Evolutionary conservation across 352 stramenopile species (phyloP).

Genomic region (Pythium scleroteichum): DNA sequence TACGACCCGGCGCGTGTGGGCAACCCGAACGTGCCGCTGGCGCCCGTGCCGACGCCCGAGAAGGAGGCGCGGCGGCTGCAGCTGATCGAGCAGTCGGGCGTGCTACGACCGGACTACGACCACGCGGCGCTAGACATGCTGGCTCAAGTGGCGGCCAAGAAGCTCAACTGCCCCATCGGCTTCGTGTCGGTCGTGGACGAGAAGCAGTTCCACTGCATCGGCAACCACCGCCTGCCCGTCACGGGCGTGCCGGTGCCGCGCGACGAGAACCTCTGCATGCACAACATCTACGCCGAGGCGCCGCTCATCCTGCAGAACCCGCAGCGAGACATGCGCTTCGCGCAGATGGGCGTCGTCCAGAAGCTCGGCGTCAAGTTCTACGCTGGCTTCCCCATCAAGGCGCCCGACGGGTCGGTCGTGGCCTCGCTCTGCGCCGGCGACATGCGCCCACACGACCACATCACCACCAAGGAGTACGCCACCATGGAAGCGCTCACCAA

Average conservation of each 20-base stretch:
- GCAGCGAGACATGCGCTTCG: constrained; percentile 62
- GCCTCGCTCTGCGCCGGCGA: constrained; percentile 50
- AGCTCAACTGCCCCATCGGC: constrained; percentile 54
- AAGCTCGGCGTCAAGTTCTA: constrained; percentile 62
- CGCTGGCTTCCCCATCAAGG: constrained; percentile 57
- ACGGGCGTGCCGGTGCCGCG: constrained; percentile 34
- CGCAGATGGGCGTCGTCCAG: constrained; percentile 46
- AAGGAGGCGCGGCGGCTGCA: constrained; percentile 50
- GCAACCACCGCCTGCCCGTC: constrained; percentile 43
- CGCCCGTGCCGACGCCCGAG: constrained; percentile 34
- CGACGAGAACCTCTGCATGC: constrained; percentile 59
- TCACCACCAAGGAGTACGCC: constrained; percentile 70
- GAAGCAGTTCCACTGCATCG: constrained; percentile 47
- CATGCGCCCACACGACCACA: constrained; percentile 46
- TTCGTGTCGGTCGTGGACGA: constrained; percentile 64
- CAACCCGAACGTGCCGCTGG: constrained; percentile 41
- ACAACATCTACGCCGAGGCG: constrained; percentile 59
- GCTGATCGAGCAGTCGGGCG: constrained; percentile 47
- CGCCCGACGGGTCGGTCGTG: constrained; percentile 47
- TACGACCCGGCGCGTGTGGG: constrained; percentile 23
- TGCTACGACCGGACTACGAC: constrained; percentile 47
- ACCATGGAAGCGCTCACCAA: constrained; percentile 69
- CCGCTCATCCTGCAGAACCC: constrained; percentile 67
- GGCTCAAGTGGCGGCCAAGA: constrained; percentile 50
- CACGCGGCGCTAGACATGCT: constrained; percentile 51